Conservation (phyloP, 2,329 filamentous ascomycete genomes). For the Monilinia fructicola region DNA sequence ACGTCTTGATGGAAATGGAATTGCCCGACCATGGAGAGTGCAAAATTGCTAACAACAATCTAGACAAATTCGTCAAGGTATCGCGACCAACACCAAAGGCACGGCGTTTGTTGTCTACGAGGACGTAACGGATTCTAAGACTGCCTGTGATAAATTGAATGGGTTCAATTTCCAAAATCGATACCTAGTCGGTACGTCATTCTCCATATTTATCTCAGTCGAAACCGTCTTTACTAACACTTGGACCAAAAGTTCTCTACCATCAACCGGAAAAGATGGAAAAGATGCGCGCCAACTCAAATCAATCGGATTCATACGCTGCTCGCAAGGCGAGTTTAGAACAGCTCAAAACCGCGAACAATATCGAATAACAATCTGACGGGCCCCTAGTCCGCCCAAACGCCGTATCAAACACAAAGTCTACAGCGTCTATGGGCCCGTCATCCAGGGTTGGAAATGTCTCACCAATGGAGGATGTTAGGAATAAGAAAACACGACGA, state of each 20-base stretch:
- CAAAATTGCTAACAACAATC: constrained; percentile 21
- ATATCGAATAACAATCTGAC: constrained; percentile 93
- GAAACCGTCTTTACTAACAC: constrained; percentile 22
- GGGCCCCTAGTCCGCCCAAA: constrained; percentile 44
- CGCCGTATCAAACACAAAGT: constrained; percentile 16
- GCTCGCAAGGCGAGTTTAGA: constrained; percentile 96
- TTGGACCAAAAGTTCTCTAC: constrained; percentile 58
- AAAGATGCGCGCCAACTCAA: constrained; percentile 56
- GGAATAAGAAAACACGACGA: constrained; percentile 20
- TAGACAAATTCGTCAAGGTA: constrained; percentile 97
- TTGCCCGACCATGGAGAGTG: constrained; percentile 21
- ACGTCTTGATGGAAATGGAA: not conserved
- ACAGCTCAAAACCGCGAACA: constrained; percentile 95
- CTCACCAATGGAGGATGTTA: constrained; percentile 17
- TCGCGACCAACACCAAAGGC: constrained; percentile 95
- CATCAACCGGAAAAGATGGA: constrained; percentile 80
- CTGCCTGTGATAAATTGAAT: constrained; percentile 98
- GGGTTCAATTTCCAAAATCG: constrained; percentile 99
- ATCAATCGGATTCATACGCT: constrained; percentile 78
- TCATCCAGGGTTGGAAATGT: constrained; percentile 27
- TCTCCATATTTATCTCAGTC: constrained; percentile 10
- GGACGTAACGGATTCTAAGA: constrained; percentile 98
- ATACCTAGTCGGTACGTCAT: constrained; percentile 86
- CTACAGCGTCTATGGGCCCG: constrained; percentile 30
- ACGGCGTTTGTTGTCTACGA: constrained; percentile 99